Percentiles rank a stretch among this genome's conserved stretches.
Evolutionary conservation across 768 basidiomycete species (phyloP).

Genomic region (Tulasnella sp.): DNA sequence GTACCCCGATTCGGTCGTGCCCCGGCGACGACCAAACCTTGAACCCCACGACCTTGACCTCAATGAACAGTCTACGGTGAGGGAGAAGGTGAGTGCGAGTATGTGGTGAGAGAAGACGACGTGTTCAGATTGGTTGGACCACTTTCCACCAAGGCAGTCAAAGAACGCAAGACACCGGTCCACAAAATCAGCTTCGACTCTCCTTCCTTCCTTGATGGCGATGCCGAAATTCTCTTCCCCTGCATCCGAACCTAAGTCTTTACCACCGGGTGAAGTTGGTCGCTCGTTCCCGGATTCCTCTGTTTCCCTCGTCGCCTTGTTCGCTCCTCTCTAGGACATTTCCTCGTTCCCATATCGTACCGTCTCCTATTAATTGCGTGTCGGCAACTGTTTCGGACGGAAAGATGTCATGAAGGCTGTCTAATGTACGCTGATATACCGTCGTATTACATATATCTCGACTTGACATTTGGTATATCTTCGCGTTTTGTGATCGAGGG

Average conservation of each 20-base stretch:
- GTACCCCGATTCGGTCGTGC: not conserved
- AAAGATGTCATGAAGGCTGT: too few relatives aligned
- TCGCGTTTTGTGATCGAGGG: too few relatives aligned
- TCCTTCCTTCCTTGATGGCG: not conserved
- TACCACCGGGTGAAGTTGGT: not conserved
- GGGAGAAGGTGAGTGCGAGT: slow-evolving; percentile 5
- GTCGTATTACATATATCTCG: too few relatives aligned
- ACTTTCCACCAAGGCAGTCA: not conserved
- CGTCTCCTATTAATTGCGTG: too few relatives aligned
- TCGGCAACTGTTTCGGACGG: too few relatives aligned
- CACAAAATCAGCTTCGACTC: not conserved
- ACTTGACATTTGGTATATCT: too few relatives aligned
- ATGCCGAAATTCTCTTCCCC: not conserved
- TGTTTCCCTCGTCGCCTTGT: not conserved
- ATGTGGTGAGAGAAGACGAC: not conserved
- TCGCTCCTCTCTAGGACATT: too few relatives aligned
- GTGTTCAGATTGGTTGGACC: not conserved
- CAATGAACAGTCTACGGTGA: not conserved
- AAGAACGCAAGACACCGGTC: not conserved
- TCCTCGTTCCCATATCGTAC: too few relatives aligned
- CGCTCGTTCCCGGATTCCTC: not conserved
- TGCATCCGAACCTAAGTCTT: not conserved
- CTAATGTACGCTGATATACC: too few relatives aligned
- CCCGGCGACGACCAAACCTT: not conserved
- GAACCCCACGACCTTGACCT: not conserved